Percentiles rank a stretch among this genome's conserved stretches.
phyloP scores from a whole-genome alignment of 352 stramenopile genomes.

The Phytophthora uliginosa region DNA sequence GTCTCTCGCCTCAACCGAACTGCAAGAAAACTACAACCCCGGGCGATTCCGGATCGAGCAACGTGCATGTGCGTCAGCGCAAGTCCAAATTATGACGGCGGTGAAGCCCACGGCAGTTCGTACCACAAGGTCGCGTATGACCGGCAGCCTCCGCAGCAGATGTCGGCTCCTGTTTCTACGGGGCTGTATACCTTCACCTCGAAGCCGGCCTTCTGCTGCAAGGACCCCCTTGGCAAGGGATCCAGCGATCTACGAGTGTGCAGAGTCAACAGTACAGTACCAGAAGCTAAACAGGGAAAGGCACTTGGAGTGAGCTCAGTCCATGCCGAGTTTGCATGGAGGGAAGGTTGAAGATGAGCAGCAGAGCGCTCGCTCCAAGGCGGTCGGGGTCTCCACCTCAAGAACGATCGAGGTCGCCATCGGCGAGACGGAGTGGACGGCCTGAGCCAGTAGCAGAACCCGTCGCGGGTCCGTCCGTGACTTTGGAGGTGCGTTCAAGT shows the following conservation, averaged over 20 bases:
- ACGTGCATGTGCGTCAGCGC: neutral
- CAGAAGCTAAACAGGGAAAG: neutral
- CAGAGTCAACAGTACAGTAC: constrained; percentile 8
- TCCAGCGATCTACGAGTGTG: constrained; percentile 1
- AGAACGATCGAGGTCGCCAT: constrained; percentile 7
- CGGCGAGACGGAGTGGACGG: neutral
- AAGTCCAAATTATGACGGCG: constrained; percentile 13
- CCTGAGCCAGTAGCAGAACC: neutral
- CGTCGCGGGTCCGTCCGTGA: neutral
- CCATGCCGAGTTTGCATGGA: constrained; percentile 6
- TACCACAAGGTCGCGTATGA: constrained; percentile 8
- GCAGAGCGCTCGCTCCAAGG: constrained; percentile 1
- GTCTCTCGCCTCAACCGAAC: constrained; percentile 9
- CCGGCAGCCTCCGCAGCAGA: neutral
- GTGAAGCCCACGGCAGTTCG: constrained; percentile 2
- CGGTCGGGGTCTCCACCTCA: neutral
- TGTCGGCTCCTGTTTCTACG: neutral
- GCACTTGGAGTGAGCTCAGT: neutral
- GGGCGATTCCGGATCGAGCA: constrained; percentile 19
- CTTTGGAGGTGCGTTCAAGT: neutral
- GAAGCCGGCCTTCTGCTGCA: constrained; percentile 1
- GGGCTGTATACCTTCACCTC: neutral
- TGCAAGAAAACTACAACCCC: neutral
- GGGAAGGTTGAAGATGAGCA: neutral
- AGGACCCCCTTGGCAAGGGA: neutral